A percentile compares a stretch with the other conserved stretches of the same genome.
Evolutionary conservation across 371 early-diverging fungal species (phyloP).

Genomic region (Mortierella sp.): DNA sequence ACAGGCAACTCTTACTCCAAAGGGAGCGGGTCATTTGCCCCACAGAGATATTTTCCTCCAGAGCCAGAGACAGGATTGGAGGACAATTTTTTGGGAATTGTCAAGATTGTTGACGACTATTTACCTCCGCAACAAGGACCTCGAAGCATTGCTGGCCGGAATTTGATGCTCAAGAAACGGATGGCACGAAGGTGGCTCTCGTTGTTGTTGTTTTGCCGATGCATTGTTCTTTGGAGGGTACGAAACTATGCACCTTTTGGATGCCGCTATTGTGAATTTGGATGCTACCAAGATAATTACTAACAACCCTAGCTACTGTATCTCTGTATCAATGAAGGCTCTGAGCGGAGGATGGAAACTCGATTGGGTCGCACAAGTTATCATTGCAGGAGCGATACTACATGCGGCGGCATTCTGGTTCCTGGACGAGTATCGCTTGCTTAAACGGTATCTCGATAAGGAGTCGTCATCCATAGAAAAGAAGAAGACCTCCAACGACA

Average conservation of each 20-base stretch:
- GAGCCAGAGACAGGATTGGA: slow-evolving; percentile 52
- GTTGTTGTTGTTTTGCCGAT: slow-evolving; percentile 21
- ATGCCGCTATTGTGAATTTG: neutral
- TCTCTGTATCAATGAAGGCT: neutral
- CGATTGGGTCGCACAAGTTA: neutral
- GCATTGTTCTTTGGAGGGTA: slow-evolving; percentile 18
- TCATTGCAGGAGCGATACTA: slow-evolving; percentile 23
- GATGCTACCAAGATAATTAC: neutral
- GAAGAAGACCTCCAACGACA: neutral
- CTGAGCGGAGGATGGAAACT: slow-evolving; percentile 2
- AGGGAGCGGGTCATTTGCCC: slow-evolving; percentile 34
- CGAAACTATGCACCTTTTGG: too few species aligned
- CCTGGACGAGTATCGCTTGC: slow-evolving; percentile 32
- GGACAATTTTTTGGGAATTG: slow-evolving; percentile 53
- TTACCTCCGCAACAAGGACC: slow-evolving; percentile 28
- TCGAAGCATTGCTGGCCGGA: slow-evolving; percentile 36
- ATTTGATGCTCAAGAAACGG: slow-evolving; percentile 49
- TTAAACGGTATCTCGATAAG: slow-evolving; percentile 6
- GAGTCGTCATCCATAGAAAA: neutral
- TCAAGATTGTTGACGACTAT: slow-evolving; percentile 56
- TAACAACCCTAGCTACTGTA: neutral
- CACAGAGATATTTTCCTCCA: slow-evolving; percentile 46
- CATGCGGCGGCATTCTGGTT: slow-evolving; percentile 50
- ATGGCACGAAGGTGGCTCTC: slow-evolving; percentile 41
- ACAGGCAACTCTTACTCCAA: slow-evolving; percentile 1